Base-by-base conservation (phyloP, 108 stramenopile genomes). In the Schizochytrium sp. region DNA sequence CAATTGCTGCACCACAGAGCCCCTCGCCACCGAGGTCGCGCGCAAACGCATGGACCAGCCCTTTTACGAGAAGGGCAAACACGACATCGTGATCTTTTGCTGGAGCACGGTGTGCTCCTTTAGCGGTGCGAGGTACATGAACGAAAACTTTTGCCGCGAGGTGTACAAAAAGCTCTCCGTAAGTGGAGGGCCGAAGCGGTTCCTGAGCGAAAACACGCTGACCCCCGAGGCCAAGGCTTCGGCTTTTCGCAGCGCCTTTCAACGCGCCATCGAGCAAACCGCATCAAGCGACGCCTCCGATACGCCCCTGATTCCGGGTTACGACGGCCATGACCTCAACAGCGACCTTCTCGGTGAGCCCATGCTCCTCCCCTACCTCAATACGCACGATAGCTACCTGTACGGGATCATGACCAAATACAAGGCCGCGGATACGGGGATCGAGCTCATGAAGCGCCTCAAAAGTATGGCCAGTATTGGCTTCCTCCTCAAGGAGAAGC, bases 391-490 rank as follows among this genome's bases (percentile, higher is more conserved):
- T 12, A 83, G 76, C 76, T 83, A 83, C 76, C 12, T 53, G 76
- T 83, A 83, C 4, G 51, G 51, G 6, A 83, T 83, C 43, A 25
- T 83, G 10, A 45, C 76, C 45, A 83, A 83, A 5, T 83, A 83
- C 76, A 83, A 83, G 4, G 76, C n/a, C 25, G 76, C 76, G n/a
- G 76, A 83, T 47, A 83, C 76, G 18, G 76, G 48, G 0, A 83
- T 83, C 51, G 76, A 83, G 76, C 76, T 83, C 51, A 53, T 83
- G 48, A 83, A 83, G 76, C 76, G 76, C 2, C 51, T 83, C 48
- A 83, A 83, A 34, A 53, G 43, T 16, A 83, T 34, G 6, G 76
- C 51, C n/a, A 47, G 48, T 6, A 53, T 53, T 18, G 76, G 48
- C 6, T 69, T 83, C 12, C 28, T 83, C n/a, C 5, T 53, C n/a